Conservation (phyloP, 805 yeast species). For the Schwanniomyces occidentalis region DNA sequence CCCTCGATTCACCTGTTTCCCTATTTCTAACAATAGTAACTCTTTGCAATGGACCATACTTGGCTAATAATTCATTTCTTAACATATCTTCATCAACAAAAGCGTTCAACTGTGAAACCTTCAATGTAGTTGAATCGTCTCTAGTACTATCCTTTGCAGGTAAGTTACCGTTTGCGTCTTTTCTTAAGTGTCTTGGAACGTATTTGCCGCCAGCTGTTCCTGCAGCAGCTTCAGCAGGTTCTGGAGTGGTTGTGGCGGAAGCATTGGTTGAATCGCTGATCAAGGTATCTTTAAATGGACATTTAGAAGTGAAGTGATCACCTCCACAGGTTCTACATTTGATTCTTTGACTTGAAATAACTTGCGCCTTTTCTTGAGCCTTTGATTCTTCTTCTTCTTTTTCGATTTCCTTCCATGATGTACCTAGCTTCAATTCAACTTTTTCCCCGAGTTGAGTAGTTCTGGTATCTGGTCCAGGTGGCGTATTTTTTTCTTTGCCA, state of each 20-base stretch:
- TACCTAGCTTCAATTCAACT: constrained; percentile 71
- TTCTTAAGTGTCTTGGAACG: constrained; percentile 48
- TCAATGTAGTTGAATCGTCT: constrained; percentile 85
- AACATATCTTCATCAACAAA: constrained; percentile 80
- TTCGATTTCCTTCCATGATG: constrained; percentile 75
- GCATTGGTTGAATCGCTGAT: constrained; percentile 50
- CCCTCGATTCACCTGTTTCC: constrained; percentile 92
- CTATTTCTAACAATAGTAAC: constrained; percentile 84
- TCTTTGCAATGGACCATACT: constrained; percentile 69
- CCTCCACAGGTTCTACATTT: constrained; percentile 93
- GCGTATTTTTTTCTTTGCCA: constrained; percentile 72
- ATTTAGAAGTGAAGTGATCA: constrained; percentile 87
- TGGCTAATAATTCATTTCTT: constrained; percentile 66
- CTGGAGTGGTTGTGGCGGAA: constrained; percentile 38
- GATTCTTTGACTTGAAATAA: constrained; percentile 44
- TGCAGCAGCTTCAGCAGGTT: constrained; percentile 21
- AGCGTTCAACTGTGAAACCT: constrained; percentile 88
- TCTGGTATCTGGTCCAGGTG: constrained; percentile 84
- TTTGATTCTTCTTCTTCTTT: constrained; percentile 64
- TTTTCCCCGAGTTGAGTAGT: constrained; percentile 90
- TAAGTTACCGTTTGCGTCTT: constrained; percentile 41
- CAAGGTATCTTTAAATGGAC: constrained; percentile 93
- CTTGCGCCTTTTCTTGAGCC: constrained; percentile 44
- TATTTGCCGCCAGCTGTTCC: constrained; percentile 33
- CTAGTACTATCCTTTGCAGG: constrained; percentile 48